Base-by-base conservation (phyloP, 352 stramenopile species). In the Globisporangium mamillatum region DNA sequence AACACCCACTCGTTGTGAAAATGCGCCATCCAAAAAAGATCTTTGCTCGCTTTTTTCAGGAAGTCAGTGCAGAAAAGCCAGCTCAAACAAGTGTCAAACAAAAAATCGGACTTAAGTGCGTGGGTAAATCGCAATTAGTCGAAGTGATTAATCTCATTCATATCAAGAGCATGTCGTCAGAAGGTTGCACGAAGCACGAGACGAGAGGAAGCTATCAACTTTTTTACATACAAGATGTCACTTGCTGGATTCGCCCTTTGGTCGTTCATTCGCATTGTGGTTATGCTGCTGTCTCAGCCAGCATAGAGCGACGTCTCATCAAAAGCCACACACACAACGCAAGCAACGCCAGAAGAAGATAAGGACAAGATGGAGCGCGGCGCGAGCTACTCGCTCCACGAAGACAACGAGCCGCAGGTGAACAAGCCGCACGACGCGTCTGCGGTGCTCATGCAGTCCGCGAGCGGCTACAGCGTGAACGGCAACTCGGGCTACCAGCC, bases 301-400 rank as follows among this genome's bases (percentile, higher is more conserved):
- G 14, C 41, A 3, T 3, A 50, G 41, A 50, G 44, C 53, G 53
- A 22, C 53, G 24, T 57, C 52, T 57, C 53, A 34, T 38, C 54
- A 22, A 44, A 10, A 18, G 0, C 7, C 16, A n/a, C 44, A 25
- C 6, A 46, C 22, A 48, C 29, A 27, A 38, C 3, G 25, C 32
- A 32, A 32, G 27, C 27, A 32, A 32, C 27, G 2, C 27, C 27
- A 32, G 27, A 32, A 27, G 25, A 27, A 32, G 27, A 32, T 3
- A 32, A 32, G 27, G 27, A 6, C 27, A 32, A 32, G 29, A 29
- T 88, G 77, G 79, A 88, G 54, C 74, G 69, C 48, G 77, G 75
- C 10, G 70, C 75, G 3, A 88, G 67, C 57, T 85, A 85, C 66
- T 76, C 79, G 38, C 71, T 85, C 68, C 80, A 88, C 50, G 75